Conservation (phyloP, 2,329 filamentous ascomycete species). For the Ascocoryne sarcoides region DNA sequence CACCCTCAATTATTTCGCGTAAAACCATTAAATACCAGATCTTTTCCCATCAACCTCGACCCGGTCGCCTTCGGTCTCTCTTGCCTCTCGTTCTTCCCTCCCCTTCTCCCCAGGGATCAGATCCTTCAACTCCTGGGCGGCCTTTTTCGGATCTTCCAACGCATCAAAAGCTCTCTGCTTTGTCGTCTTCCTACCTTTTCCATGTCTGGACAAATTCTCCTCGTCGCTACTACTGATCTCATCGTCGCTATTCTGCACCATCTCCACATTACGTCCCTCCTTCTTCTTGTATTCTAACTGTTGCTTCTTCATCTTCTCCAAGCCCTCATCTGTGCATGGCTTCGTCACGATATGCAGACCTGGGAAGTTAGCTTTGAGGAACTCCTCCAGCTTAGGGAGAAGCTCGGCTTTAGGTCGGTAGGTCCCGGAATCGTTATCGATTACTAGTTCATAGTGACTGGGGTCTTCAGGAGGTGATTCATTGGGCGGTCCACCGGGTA, state of each 20-base stretch:
- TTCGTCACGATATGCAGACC: slow-evolving; percentile 66
- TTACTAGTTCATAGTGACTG: slow-evolving; percentile 72
- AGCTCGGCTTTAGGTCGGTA: slow-evolving; percentile 78
- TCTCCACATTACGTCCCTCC: slow-evolving; percentile 40
- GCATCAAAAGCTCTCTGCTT: slow-evolving; percentile 43
- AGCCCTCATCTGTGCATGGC: slow-evolving; percentile 69
- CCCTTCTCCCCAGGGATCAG: slow-evolving; percentile 18
- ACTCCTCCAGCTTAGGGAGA: slow-evolving; percentile 62
- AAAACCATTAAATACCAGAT: too few species aligned
- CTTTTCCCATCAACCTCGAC: too few species aligned
- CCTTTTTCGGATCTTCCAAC: slow-evolving; percentile 22
- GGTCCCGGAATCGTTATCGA: slow-evolving; percentile 92
- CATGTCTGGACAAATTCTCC: slow-evolving; percentile 26
- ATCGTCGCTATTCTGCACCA: slow-evolving; percentile 44
- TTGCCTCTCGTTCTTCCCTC: slow-evolving; percentile 13
- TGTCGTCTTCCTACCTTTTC: slow-evolving; percentile 36
- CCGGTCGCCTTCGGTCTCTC: slow-evolving; percentile 15
- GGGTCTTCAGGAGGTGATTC: slow-evolving; percentile 37
- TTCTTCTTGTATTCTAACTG: slow-evolving; percentile 68
- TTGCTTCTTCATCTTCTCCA: slow-evolving; percentile 65
- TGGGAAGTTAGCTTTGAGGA: slow-evolving; percentile 64
- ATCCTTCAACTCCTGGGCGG: slow-evolving; percentile 18
- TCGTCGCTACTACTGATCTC: slow-evolving; percentile 28
- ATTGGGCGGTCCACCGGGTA: slow-evolving; percentile 39
- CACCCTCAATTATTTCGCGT: too few species aligned